phyloP scores from a whole-genome alignment of 495 filamentous ascomycete species.

The Hypomontagnella submonticulosa region DNA sequence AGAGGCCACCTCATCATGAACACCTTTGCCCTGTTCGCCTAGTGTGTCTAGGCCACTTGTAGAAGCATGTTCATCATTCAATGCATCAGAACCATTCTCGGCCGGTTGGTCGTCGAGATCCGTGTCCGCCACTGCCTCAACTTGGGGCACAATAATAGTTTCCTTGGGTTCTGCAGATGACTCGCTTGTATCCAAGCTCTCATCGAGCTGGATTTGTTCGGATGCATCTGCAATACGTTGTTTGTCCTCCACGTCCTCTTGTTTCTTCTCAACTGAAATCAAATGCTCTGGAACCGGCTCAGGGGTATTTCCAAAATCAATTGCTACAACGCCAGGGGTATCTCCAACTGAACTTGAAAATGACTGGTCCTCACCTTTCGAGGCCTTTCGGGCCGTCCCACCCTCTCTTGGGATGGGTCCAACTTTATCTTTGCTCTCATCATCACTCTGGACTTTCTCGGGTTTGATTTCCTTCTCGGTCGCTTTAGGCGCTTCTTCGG shows the following conservation, averaged over 20 bases:
- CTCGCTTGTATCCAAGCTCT: conserved; percentile 4
- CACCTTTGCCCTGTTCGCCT: conserved; percentile 20
- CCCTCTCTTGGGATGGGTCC: conserved; percentile 51
- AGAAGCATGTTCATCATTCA: conserved; percentile 4
- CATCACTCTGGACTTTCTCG: conserved; percentile 38
- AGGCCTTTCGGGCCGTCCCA: conserved; percentile 46
- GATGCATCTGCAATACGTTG: conserved; percentile 3
- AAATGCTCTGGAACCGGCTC: conserved; percentile 34
- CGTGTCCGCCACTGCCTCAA: conserved; percentile 5
- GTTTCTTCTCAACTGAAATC: conserved; percentile 17
- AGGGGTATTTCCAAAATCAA: conserved; percentile 42
- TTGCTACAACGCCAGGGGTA: conserved; percentile 46
- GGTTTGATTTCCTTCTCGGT: conserved; percentile 9
- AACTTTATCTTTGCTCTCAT: conserved; percentile 52
- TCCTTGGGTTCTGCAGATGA: conserved; percentile 11
- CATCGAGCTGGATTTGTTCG: conserved; percentile 4
- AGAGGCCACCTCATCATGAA: conserved; percentile 26
- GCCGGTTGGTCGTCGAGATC: not conserved
- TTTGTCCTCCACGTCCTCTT: conserved; percentile 5
- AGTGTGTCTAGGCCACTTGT: not conserved
- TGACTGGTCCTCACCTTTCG: conserved; percentile 54
- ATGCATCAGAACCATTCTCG: not conserved
- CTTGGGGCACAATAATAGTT: conserved; percentile 5
- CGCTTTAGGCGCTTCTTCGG: not conserved
- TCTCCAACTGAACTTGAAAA: conserved; percentile 45